Evolutionary conservation across 176 grass and related monocot species (phyloP).

Genomic region (Lolium rigidum): DNA sequence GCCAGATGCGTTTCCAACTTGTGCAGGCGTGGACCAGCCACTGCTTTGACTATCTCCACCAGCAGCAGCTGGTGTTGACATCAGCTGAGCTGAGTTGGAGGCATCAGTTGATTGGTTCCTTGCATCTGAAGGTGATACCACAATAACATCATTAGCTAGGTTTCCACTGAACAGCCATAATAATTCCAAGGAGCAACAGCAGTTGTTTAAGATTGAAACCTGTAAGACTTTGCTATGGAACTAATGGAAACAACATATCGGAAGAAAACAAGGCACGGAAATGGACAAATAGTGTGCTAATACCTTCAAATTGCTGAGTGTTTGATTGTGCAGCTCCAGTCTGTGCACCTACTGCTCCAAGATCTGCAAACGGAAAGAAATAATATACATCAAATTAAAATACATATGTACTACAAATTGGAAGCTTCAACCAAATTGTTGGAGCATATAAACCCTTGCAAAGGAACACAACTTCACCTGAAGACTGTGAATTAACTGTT

Average conservation of each 20-base stretch:
- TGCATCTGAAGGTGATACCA: constrained; percentile 43
- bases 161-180: background rate
- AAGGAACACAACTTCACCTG: constrained; percentile 60
- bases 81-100: constrained; percentile 52
- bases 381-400: constrained; percentile 35
- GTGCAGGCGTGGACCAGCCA: constrained; percentile 51
- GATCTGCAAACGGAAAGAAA: constrained; percentile 21
- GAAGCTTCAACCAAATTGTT: constrained; percentile 15
- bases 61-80: constrained; percentile 44
- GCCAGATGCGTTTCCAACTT: constrained; percentile 58
- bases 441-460: constrained; percentile 24
- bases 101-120: constrained; percentile 49
- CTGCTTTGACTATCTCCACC: constrained; percentile 51
- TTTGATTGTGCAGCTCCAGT: constrained; percentile 46
- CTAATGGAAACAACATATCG: constrained; percentile 31
- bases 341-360: constrained; percentile 41
- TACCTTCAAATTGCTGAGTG: constrained; percentile 54
- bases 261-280: constrained; percentile 24
- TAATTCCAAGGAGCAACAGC: background rate
- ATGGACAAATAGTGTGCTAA: constrained; percentile 26
- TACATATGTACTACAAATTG: background rate
- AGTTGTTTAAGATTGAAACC: constrained; percentile 25
- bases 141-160: constrained; percentile 24
- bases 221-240: constrained; percentile 18
- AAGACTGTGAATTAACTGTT: constrained; percentile 47